phyloP scores from a whole-genome alignment of 495 filamentous ascomycete species.

The Entonaema liquescens region DNA sequence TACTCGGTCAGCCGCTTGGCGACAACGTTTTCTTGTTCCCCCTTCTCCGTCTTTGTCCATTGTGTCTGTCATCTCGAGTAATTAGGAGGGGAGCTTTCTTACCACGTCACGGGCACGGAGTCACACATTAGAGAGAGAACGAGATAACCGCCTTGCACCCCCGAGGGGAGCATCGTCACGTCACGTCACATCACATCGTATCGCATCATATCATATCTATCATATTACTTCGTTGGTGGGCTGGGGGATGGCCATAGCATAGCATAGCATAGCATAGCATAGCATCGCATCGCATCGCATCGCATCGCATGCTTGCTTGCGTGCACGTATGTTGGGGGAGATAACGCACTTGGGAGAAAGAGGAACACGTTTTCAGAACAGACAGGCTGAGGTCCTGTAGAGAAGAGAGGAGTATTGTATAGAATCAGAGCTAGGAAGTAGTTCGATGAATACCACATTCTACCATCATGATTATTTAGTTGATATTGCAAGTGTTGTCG shows the following conservation, averaged over 20 bases:
- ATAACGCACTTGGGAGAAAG: not conserved
- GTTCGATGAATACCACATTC: slow-evolving; percentile 38
- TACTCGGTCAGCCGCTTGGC: not conserved
- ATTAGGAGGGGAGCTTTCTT: not conserved
- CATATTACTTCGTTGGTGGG: not conserved
- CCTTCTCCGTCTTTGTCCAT: not conserved
- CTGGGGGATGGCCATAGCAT: not conserved
- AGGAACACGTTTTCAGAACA: not conserved
- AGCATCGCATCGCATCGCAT: not conserved
- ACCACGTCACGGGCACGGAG: not conserved
- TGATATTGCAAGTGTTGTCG: not conserved
- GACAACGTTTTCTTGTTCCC: not conserved
- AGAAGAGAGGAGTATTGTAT: slow-evolving; percentile 24
- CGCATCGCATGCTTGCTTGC: not conserved
- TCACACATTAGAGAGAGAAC: not conserved
- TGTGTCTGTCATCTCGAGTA: not conserved
- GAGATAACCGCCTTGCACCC: not conserved
- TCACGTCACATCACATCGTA: not conserved
- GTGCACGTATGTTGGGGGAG: not conserved
- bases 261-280: not conserved
- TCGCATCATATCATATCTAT: not conserved
- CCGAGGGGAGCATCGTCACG: not conserved
- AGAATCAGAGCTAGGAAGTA: slow-evolving; percentile 35
- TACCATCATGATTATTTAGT: slow-evolving; percentile 6
- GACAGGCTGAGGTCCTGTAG: not conserved